Percentiles rank a stretch among this genome's conserved stretches.
phyloP scores from a whole-genome alignment of 73 alveolate species.

The Paramecium sexaurelia region DNA sequence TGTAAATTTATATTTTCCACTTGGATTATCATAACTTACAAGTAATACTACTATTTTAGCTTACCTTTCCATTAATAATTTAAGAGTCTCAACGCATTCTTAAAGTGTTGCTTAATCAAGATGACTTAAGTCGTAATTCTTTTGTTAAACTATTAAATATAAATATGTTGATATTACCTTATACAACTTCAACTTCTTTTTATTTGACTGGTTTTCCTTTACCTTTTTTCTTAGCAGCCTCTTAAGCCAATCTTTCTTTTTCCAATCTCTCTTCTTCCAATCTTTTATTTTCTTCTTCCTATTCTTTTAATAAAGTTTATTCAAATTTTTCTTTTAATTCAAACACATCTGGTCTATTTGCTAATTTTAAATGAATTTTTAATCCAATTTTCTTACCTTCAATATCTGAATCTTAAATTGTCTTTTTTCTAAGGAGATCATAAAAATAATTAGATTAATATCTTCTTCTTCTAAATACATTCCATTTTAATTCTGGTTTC shows the following conservation, averaged over 20 bases:
- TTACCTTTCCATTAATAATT: conserved; percentile 59
- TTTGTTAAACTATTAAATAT: not conserved
- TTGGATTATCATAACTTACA: conserved; percentile 67
- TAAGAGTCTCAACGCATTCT: conserved; percentile 49
- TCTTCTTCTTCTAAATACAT: conserved; percentile 51
- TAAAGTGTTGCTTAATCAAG: conserved; percentile 52
- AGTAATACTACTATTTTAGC: conserved; percentile 52
- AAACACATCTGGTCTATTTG: conserved; percentile 59
- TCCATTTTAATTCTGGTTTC: conserved; percentile 54
- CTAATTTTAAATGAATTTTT: conserved; percentile 58
- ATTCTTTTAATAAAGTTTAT: conserved; percentile 30
- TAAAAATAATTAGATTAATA: not conserved
- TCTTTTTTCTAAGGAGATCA: conserved; percentile 43
- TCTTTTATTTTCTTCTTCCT: conserved; percentile 64
- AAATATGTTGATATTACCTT: not conserved
- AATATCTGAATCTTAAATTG: conserved; percentile 58
- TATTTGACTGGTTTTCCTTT: conserved; percentile 56
- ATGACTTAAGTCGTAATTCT: conserved; percentile 56
- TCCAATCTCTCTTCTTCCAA: conserved; percentile 64
- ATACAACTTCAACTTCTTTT: conserved; percentile 57
- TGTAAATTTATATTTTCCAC: conserved; percentile 67
- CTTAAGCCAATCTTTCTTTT: conserved; percentile 64
- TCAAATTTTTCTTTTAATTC: conserved; percentile 54
- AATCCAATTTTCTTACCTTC: conserved; percentile 64
- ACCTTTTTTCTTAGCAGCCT: conserved; percentile 61